Base-by-base conservation (phyloP, 2,329 filamentous ascomycete genomes). In the Diaporthe citri region DNA sequence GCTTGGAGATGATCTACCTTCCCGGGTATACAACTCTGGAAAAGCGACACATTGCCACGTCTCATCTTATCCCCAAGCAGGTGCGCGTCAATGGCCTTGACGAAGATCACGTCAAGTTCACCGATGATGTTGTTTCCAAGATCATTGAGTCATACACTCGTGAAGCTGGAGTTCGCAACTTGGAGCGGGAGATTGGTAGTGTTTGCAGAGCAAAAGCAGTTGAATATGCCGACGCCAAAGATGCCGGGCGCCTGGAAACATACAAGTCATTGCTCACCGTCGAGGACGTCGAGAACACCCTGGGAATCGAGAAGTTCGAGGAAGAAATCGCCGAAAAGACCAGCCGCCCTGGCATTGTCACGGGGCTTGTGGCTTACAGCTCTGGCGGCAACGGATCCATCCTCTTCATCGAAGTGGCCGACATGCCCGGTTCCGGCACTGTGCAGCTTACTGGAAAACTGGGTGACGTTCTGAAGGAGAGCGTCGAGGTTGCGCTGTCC, bases 81-180 rank as follows among this genome's bases (percentile, higher is more conserved):
- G 93, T 98, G 80, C 92, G 92, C 67, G 93, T 94, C 72, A 99
- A 99, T 81, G 97, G 97, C 36, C 90, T 99, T 70, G 88, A 88
- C 66, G 87, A 92, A 36, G 92, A 93, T 62, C 93, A 98, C 79
- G 90, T 99, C 66, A 85, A 88, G 51, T 92, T 99, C 77, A 91
- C 91, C 57, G 92, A 95, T 75, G 94, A 96, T 43, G 96, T 98
- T 4, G 90, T 99, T 74, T 95, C 96, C 83, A 97, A 97, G 84
- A 95, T 98, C 78, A 98, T 98, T 80, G 97, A 97, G 80, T 93
- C 94, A 39, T 99, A 99, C 87, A 99, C 97, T 55, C 95, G 96
- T 77, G 97, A 99, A 85, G 94, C 96, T 71, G 97, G 97, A 55
- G 97, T 99, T 43, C 95, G 97, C 79, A 98, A 97, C 81, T 90